phyloP scores from a whole-genome alignment of 2,329 filamentous ascomycete species.

The Cryphonectria nitschkei region DNA sequence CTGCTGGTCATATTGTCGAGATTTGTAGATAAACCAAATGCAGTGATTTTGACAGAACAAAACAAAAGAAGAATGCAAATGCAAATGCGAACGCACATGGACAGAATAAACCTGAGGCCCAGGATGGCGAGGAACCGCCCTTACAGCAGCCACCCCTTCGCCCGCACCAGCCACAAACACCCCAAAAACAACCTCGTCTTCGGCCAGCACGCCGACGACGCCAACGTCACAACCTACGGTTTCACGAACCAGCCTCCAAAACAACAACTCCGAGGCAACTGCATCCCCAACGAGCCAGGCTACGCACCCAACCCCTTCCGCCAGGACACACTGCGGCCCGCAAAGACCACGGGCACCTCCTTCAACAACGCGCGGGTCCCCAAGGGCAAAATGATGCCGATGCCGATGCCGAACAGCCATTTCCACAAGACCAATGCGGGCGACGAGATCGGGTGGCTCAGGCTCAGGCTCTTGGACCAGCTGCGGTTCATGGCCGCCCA shows the following conservation, averaged over 20 bases:
- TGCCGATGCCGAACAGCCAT: background rate
- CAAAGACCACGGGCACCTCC: too few relatives aligned
- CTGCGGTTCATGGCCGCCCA: too few relatives aligned
- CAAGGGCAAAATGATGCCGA: background rate
- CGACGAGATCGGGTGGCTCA: background rate
- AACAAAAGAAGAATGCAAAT: background rate
- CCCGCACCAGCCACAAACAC: background rate
- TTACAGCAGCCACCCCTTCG: background rate
- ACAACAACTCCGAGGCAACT: background rate
- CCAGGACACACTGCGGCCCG: background rate
- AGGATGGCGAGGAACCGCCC: background rate
- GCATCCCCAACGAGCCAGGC: background rate
- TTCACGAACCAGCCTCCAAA: background rate
- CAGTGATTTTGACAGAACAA: background rate
- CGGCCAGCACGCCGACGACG: too few relatives aligned
- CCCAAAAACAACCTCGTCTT: background rate
- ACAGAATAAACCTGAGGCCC: background rate
- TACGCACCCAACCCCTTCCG: conserved; percentile 6
- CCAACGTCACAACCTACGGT: background rate
- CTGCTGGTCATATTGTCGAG: background rate
- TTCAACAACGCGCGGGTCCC: background rate
- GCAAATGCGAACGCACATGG: background rate
- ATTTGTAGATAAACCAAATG: background rate
- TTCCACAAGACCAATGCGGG: background rate
- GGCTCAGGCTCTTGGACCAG: background rate